Conservation (phyloP, 352 stramenopile genomes). For the Pythium monospermum region DNA sequence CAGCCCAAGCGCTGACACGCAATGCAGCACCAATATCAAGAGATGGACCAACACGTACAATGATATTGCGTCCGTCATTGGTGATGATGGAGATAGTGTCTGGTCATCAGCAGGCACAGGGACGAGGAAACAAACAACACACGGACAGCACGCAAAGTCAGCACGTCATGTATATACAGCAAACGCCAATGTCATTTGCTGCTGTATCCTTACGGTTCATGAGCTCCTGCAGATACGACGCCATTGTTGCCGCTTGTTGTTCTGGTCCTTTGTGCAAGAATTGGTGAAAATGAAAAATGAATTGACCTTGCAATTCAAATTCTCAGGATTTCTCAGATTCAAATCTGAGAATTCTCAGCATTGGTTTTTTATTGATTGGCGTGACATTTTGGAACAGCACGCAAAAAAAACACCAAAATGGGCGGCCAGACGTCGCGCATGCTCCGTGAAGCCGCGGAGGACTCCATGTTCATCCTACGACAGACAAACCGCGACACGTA, state of each 20-base stretch:
- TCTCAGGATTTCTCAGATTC: constrained; percentile 14
- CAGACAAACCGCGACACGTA: constrained; percentile 72
- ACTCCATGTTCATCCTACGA: constrained; percentile 77
- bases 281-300: constrained; percentile 15
- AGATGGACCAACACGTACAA: constrained; percentile 53
- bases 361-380: too few relatives aligned
- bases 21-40: too few relatives aligned
- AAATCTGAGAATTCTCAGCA: not conserved
- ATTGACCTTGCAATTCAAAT: constrained; percentile 19
- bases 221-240: constrained; percentile 78
- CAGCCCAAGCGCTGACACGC: too few relatives aligned
- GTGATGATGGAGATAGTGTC: constrained; percentile 91
- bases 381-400: not conserved
- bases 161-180: not conserved
- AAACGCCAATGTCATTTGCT: too few relatives aligned
- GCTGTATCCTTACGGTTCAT: constrained; percentile 87
- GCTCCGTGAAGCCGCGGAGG: constrained; percentile 66
- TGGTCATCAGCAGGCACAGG: constrained; percentile 14
- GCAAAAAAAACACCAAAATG: constrained; percentile 30
- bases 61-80: constrained; percentile 93
- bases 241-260: constrained; percentile 37
- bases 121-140: not conserved
- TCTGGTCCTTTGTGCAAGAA: not conserved
- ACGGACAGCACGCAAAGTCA: not conserved
- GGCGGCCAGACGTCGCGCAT: constrained; percentile 78